Evolutionary conservation across 176 grass and related monocot genomes (phyloP).

Genomic region (Ananas comosus): DNA sequence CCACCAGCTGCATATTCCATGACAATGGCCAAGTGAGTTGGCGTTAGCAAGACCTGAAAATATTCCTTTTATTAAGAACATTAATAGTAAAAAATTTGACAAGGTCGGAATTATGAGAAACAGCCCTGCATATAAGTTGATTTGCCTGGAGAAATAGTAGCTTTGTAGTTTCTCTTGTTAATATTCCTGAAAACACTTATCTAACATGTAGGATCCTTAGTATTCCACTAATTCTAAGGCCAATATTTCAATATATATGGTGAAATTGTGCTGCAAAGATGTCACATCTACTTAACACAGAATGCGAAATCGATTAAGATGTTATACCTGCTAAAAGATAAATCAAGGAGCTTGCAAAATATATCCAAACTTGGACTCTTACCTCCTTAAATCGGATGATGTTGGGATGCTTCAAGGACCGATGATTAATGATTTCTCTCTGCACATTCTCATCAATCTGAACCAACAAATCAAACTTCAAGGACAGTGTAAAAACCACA

Average conservation of each 20-base stretch:
- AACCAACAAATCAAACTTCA: background rate
- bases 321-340: background rate
- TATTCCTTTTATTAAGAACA: background rate
- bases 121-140: background rate
- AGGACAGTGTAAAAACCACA: background rate
- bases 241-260: too few species aligned
- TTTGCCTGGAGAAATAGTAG: too few species aligned
- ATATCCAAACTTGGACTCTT: background rate
- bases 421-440: constrained; percentile 97
- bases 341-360: background rate
- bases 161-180: too few species aligned
- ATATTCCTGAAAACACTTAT: too few species aligned
- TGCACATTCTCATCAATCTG: constrained; percentile 98
- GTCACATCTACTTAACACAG: too few species aligned
- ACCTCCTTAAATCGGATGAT: constrained; percentile 93
- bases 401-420: constrained; percentile 73
- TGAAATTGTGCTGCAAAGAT: too few species aligned
- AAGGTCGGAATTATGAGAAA: background rate
- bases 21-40: constrained; percentile 83
- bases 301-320: too few species aligned
- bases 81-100: constrained; percentile 3
- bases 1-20: constrained; percentile 98
- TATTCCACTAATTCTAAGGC: too few species aligned
- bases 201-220: too few species aligned
- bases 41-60: constrained; percentile 56